phyloP scores from a whole-genome alignment of 2,329 filamentous ascomycete genomes.

The Aureobasidium subglaciale region DNA sequence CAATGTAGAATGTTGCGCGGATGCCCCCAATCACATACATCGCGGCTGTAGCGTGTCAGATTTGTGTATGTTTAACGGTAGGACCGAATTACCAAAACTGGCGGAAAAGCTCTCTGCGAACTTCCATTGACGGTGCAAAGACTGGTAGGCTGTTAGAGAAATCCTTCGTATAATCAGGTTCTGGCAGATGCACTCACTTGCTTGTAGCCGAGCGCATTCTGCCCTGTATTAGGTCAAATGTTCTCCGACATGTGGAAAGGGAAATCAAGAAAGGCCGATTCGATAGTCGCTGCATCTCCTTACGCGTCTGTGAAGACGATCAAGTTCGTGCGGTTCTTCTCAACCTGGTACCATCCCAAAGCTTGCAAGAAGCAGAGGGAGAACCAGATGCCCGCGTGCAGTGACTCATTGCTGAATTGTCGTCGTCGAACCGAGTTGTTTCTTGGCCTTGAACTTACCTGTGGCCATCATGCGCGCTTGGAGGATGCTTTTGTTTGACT shows the following conservation, averaged over 20 bases:
- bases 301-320: slow-evolving; percentile 34
- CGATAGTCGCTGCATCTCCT: slow-evolving; percentile 33
- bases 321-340: slow-evolving; percentile 35
- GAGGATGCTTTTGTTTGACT: slow-evolving; percentile 18
- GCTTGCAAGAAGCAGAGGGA: slow-evolving; percentile 14
- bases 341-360: slow-evolving; percentile 24
- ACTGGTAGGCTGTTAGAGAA: slow-evolving; percentile 31
- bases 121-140: slow-evolving; percentile 51
- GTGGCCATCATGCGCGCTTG: slow-evolving; percentile 16
- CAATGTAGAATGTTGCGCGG: slow-evolving; percentile 54
- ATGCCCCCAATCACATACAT: slow-evolving; percentile 56
- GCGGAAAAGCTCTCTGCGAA: slow-evolving; percentile 54
- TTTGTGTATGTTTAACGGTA: too few relatives aligned
- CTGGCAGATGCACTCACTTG: slow-evolving; percentile 36
- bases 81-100: slow-evolving; percentile 52
- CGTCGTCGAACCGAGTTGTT: slow-evolving; percentile 1
- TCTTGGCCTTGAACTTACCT: slow-evolving; percentile 24
- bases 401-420: slow-evolving; percentile 24
- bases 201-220: slow-evolving; percentile 49
- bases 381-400: slow-evolving; percentile 30
- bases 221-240: slow-evolving; percentile 19
- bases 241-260: slow-evolving; percentile 9
- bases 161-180: background rate
- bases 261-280: slow-evolving; percentile 19
- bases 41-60: slow-evolving; percentile 48